Base-by-base conservation (phyloP, 345 rosid species). In the Brassica napus region DNA sequence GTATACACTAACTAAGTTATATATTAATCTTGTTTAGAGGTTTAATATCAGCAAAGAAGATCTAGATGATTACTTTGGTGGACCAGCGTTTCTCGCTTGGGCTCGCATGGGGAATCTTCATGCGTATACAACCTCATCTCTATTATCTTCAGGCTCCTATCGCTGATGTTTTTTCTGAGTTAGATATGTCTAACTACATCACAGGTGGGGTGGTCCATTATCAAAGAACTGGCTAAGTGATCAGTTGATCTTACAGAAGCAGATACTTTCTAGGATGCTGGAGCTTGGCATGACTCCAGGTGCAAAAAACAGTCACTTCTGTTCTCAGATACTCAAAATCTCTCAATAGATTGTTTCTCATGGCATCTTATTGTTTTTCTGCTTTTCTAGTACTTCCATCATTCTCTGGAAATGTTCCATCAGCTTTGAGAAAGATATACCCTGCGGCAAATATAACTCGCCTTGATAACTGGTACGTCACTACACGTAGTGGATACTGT, bases 101-200 rank as follows among this genome's bases (percentile, higher is more conserved):
- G 98, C 98, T 82, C 97, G 98, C 70, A 94, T 94, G 98, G 98
- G 98, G 71, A 94, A 94, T 81, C 87, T 94, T 76, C 98, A 94
- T 59, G 92, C 90, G 98, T 94, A 81, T 12, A 84, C 77, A 34
- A 55, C 2, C 4, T 7, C 8, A 35, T 35, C 68, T 76, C 64
- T 80, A 39, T 62, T 37, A n/a, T n/a, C 44, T 37, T 18, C 26
- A 15, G 64, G 16, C 68, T 65, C 16, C 26, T 42, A 42, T 37
- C 14, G 1, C 42, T 28, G 60, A 5, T 58, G 16, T n/a, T n/a
- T n/a, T n/a, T n/a, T n/a, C n/a, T n/a, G n/a, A n/a, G n/a, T n/a
- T n/a, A n/a, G n/a, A n/a, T n/a, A 37, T 74, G 15, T 12, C 9
- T 42, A 0, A 30, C 62, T 24, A 16, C 74, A 58, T 76, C 55